These are phyloP conservation scores for Raphanus sativus DNA, from an alignment of 345 rosid species.

Conservation along the genomic window DNA sequence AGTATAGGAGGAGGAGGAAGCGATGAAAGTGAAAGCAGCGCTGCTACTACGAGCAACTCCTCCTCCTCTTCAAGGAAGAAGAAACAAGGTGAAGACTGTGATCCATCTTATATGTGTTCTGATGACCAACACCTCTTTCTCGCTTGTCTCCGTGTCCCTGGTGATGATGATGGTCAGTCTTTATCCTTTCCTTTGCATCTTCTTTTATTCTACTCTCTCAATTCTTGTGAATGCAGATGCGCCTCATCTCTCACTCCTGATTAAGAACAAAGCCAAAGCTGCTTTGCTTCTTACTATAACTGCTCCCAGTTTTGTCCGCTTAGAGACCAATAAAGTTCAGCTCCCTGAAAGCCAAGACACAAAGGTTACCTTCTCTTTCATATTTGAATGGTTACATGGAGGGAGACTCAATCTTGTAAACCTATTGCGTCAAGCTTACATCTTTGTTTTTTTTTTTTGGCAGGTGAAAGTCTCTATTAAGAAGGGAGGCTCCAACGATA, in stretches of 20 bases:
- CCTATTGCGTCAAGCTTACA: not conserved
- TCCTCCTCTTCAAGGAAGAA: slow-evolving; percentile 22
- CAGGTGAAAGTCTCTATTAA: slow-evolving; percentile 62
- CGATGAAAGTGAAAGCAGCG: slow-evolving; percentile 6
- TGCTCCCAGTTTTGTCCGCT: slow-evolving; percentile 54
- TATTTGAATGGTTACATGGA: not conserved
- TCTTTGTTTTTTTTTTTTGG: slow-evolving; percentile 4
- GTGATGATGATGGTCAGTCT: slow-evolving; percentile 53
- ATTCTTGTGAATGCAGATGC: slow-evolving; percentile 45
- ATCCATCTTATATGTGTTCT: slow-evolving; percentile 60
- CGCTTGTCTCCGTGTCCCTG: slow-evolving; percentile 80
- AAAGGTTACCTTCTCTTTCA: slow-evolving; percentile 36
- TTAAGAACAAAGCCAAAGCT: slow-evolving; percentile 63
- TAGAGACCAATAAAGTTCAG: slow-evolving; percentile 50
- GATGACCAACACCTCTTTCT: slow-evolving; percentile 54
- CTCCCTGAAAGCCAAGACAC: slow-evolving; percentile 49
- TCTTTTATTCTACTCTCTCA: not conserved
- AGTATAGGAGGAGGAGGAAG: not conserved
- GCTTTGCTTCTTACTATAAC: slow-evolving; percentile 49
- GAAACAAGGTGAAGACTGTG: slow-evolving; percentile 64
- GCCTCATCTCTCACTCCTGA: slow-evolving; percentile 64
- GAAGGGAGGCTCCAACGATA: slow-evolving; percentile 38
- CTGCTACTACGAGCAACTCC: not conserved
- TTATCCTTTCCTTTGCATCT: not conserved
- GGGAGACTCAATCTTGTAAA: not conserved